A percentile compares a stretch with the other conserved stretches of the same genome.
Evolutionary conservation across 768 basidiomycete species (phyloP).

Genomic region (Boletus coccyginus): DNA sequence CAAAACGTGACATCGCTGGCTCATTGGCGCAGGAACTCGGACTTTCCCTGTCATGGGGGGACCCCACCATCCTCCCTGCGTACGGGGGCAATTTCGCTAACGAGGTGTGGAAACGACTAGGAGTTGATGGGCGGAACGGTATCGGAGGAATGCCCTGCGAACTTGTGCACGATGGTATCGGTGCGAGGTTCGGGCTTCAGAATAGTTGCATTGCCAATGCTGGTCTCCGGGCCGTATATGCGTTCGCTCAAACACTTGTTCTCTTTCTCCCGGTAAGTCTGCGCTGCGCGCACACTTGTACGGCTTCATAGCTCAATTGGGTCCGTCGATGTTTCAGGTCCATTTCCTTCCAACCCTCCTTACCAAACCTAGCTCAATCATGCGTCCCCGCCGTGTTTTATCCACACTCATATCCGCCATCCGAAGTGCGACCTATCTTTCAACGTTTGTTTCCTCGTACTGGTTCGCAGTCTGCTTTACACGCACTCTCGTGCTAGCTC

Average conservation of each 20-base stretch:
- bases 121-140: constrained; percentile 48
- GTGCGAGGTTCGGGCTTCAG: constrained; percentile 43
- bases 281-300: background rate
- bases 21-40: constrained; percentile 55
- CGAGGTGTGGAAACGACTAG: constrained; percentile 53
- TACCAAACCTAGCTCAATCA: constrained; percentile 51
- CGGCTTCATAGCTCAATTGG: background rate
- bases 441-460: constrained; percentile 66
- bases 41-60: constrained; percentile 58
- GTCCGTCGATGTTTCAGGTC: constrained; percentile 42
- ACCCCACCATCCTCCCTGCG: constrained; percentile 57
- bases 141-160: constrained; percentile 78
- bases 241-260: constrained; percentile 59
- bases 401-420: constrained; percentile 46
- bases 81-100: constrained; percentile 56
- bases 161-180: constrained; percentile 62
- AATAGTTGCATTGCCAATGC: constrained; percentile 62
- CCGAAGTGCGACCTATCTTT: constrained; percentile 70
- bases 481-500: constrained; percentile 63
- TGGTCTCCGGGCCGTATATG: constrained; percentile 48
- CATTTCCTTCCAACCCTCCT: constrained; percentile 68
- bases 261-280: constrained; percentile 70
- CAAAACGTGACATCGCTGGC: constrained; percentile 40
- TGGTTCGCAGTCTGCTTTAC: constrained; percentile 71
- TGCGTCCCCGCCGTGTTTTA: constrained; percentile 42